Evolutionary conservation across 306 rosid genomes (phyloP).

Genomic region (Hippophae rhamnoides): DNA sequence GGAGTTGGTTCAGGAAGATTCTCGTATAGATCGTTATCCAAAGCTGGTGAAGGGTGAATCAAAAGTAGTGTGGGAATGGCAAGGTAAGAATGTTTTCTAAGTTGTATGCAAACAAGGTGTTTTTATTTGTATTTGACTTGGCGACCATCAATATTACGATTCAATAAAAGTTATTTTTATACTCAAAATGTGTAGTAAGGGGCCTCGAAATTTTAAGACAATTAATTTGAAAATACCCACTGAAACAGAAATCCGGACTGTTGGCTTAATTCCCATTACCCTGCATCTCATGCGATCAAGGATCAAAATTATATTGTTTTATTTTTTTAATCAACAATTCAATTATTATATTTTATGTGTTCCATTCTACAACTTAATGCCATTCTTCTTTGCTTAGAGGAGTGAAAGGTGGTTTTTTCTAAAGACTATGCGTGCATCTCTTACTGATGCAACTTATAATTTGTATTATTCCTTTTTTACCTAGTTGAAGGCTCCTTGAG

Average conservation of each 20-base stretch:
- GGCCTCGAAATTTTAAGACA: background rate
- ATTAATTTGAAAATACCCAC: background rate
- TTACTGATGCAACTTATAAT: constrained; percentile 5
- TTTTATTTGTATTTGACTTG: background rate
- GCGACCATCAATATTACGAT: background rate
- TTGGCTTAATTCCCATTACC: background rate
- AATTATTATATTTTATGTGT: too few species aligned
- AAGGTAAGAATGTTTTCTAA: constrained; percentile 25
- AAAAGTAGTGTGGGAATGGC: constrained; percentile 95
- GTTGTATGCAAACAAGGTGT: background rate
- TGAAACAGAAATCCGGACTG: background rate
- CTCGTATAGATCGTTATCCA: constrained; percentile 77
- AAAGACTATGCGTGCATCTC: background rate
- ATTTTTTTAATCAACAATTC: too few species aligned
- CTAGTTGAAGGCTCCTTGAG: constrained; percentile 90
- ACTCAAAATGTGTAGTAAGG: background rate
- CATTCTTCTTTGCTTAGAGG: background rate
- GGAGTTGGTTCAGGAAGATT: constrained; percentile 84
- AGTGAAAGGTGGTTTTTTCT: background rate
- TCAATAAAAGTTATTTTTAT: background rate
- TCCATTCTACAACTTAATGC: too few species aligned
- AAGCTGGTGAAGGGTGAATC: constrained; percentile 88
- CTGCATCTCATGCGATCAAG: too few species aligned
- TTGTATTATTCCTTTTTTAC: background rate
- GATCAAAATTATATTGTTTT: too few species aligned